Evolutionary conservation across 169 alveolate species (phyloP), one percentile per base, ranked within the genome.

Genomic region (Cryptosporidium bovis): DNA sequence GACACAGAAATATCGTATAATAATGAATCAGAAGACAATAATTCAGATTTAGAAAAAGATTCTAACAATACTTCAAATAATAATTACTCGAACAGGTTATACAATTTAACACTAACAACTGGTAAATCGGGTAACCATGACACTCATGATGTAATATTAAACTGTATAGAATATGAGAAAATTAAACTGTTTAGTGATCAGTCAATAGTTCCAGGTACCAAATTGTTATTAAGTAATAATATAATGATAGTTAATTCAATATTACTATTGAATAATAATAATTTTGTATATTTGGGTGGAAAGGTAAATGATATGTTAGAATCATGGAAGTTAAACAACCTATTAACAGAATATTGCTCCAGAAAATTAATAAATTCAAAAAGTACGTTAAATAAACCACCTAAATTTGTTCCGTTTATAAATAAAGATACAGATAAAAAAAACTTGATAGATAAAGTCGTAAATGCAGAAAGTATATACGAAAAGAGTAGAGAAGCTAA

Each of bases 151-250:
- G 50, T 58, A 7, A 56, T 58, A 2, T 6, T 77, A 56, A 77
- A 60, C 44, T 68, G 71, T 58, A 40, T 77, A 40, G 85, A 77
- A 46, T 77, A 77, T 44, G 85, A 77, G 51, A 77, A 50, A 36
- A 3, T 77, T 8, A 60, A 77, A 36, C 3, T 18, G 20, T n/a
- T 40, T 34, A 20, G 7, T 3, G 58, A 46, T 18, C 33, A 60
- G 8, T 33, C 29, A 24, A 16, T 77, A 27, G 48, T 8, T 40
- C 85, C 85, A 20, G 85, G 85, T 31, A 77, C 85, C 2, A 77
- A 77, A 64, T 40, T 77, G 16, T 3, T 77, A 48, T 44, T 77
- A 51, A 33, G 50, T 51, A 44, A 33, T 24, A 60, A 13, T n/a
- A 15, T 77, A 20, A 51, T 40, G 29, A 40, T 46, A 5, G 64